These are phyloP conservation scores for Pseudogymnoascus pannorum DNA, from an alignment of 2,329 filamentous ascomycete genomes.

Conservation along the genomic window DNA sequence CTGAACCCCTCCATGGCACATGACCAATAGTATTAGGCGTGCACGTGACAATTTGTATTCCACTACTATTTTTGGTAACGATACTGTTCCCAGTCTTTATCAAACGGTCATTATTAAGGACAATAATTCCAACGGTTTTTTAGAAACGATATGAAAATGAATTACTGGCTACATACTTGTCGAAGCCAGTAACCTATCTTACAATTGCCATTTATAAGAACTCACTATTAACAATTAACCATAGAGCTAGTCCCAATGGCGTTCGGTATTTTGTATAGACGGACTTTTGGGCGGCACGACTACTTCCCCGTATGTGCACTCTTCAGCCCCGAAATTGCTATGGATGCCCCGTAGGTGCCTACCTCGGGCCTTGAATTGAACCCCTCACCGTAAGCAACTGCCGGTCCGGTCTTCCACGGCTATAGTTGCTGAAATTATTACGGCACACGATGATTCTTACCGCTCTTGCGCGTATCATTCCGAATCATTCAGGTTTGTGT, in stretches of 20 bases:
- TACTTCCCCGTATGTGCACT: too few species aligned
- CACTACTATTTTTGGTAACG: not conserved
- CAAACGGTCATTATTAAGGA: too few species aligned
- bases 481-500: not conserved
- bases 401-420: not conserved
- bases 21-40: not conserved
- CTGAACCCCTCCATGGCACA: not conserved
- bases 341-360: not conserved
- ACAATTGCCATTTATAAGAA: too few species aligned
- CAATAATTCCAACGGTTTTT: too few species aligned
- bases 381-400: not conserved
- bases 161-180: too few species aligned
- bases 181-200: too few species aligned
- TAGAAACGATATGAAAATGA: too few species aligned
- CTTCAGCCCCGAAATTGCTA: not conserved
- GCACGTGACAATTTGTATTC: not conserved
- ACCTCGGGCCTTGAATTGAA: not conserved
- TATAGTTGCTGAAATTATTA: not conserved
- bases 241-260: too few species aligned
- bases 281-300: too few species aligned
- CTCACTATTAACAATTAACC: too few species aligned
- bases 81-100: too few species aligned
- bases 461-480: not conserved
- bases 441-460: conserved; percentile 2
- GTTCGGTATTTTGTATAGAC: too few species aligned